Evolutionary conservation across 2,329 filamentous ascomycete species (phyloP), one percentile per base, ranked within the genome.

Genomic region (Parafenestella ontariensis): DNA sequence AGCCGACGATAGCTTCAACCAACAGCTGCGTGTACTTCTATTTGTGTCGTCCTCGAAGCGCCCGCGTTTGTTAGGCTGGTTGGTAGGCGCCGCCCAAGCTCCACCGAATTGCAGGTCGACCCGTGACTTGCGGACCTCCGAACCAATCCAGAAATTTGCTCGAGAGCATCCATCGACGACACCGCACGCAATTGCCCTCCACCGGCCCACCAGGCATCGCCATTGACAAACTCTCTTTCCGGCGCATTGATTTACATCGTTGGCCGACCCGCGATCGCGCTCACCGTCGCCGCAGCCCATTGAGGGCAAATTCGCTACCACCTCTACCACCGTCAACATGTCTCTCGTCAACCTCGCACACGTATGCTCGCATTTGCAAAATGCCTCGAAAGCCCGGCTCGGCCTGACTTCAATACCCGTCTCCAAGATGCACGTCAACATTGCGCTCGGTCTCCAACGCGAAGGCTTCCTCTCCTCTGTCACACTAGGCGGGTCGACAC

Each of bases 331-430:
- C 40, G 49, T 65, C 70, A 64, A 56, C 63, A 90, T 91, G 88
- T 90, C 88, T 68, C 84, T 96, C 78, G 81, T 85, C 72, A 86
- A 89, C 77, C 84, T 96, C 61, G 84, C 87, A 68, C 82, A 94
- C 81, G 87, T 93, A 78, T 96, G 91, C 83, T 92, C 92, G 64
- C 92, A 96, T 80, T 83, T 97, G 52, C 91, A 95, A 76, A 97
- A 97, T 81, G 91, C 90, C 64, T 89, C 89, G 52, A 87, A 87
- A 69, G 91, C 90, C n/a, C 87, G 89, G 1, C 86, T 97, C 0
- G 90, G 89, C 64, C 82, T 96, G 46, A 96, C 93, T 28, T 96
- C 91, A 7, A 84, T 96, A 59, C 87, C 89, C 41, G 88, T 89
- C 79, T 88, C 86, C 45, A 93, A 93, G 64, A 86, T 92, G 73